These are phyloP conservation scores for Leccinum pellstonianum DNA, from an alignment of 768 basidiomycete species.

Conservation along the genomic window DNA sequence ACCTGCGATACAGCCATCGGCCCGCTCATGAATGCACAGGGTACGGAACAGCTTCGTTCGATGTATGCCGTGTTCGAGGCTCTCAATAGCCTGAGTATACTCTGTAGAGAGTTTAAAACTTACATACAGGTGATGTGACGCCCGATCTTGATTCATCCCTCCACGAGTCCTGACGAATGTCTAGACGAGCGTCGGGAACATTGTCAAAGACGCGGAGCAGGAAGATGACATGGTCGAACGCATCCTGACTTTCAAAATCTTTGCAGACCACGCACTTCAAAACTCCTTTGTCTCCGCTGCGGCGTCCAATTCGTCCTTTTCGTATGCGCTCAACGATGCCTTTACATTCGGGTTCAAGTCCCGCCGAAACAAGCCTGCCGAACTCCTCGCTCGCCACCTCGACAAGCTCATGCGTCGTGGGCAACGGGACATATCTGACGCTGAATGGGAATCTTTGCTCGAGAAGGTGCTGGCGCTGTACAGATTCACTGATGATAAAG, in stretches of 20 bases:
- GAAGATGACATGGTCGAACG: slow-evolving; percentile 80
- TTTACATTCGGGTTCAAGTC: slow-evolving; percentile 74
- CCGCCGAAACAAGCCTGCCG: slow-evolving; percentile 80
- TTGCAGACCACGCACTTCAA: slow-evolving; percentile 49
- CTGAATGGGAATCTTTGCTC: slow-evolving; percentile 59
- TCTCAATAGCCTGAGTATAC: slow-evolving; percentile 50
- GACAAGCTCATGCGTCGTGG: slow-evolving; percentile 87
- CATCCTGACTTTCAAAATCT: slow-evolving; percentile 65
- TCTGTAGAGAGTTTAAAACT: slow-evolving; percentile 61
- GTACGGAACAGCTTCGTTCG: slow-evolving; percentile 41
- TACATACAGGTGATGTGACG: slow-evolving; percentile 50
- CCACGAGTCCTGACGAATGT: background rate
- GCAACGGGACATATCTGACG: slow-evolving; percentile 65
- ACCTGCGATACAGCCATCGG: slow-evolving; percentile 45
- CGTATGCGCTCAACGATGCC: slow-evolving; percentile 67
- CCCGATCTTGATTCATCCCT: background rate
- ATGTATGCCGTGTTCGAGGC: slow-evolving; percentile 66
- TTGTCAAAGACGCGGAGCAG: slow-evolving; percentile 58
- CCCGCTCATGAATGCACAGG: slow-evolving; percentile 47
- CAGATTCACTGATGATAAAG: slow-evolving; percentile 87
- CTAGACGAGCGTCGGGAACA: slow-evolving; percentile 56
- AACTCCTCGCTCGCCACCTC: slow-evolving; percentile 90
- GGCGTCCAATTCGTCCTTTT: slow-evolving; percentile 54
- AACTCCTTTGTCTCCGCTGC: slow-evolving; percentile 48
- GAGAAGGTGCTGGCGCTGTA: slow-evolving; percentile 73